A percentile compares a stretch with the other conserved stretches of the same genome.
Conservation (phyloP, 2,329 filamentous ascomycete species). For the Phoma sp. region DNA sequence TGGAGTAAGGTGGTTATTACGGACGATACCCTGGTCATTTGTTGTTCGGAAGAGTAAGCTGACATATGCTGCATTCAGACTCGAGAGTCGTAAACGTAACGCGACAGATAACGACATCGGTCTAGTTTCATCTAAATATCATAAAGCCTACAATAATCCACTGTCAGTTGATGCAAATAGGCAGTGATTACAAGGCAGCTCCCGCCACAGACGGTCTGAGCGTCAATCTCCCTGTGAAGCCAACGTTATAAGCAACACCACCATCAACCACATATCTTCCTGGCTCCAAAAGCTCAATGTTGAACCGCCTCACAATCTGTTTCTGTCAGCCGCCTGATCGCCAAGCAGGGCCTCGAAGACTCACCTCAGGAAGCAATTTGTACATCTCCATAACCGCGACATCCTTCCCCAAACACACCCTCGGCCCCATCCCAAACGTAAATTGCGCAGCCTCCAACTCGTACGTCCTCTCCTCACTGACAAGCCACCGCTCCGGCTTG, state of each 20-base stretch:
- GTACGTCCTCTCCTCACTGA: slow-evolving; percentile 28
- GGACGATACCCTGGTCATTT: too few species aligned
- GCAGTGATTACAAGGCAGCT: too few species aligned
- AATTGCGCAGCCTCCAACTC: slow-evolving; percentile 40
- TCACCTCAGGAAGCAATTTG: slow-evolving; percentile 44
- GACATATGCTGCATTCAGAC: too few species aligned
- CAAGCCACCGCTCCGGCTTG: slow-evolving; percentile 51
- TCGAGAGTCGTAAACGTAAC: too few species aligned
- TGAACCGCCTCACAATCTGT: slow-evolving; percentile 35
- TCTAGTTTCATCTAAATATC: too few species aligned
- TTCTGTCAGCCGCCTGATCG: neutral
- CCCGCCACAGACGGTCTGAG: neutral
- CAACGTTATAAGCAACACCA: slow-evolving; percentile 39
- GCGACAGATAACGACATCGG: too few species aligned
- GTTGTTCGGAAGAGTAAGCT: too few species aligned
- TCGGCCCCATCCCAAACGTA: slow-evolving; percentile 35
- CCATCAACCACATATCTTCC: slow-evolving; percentile 38
- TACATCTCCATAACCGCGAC: slow-evolving; percentile 39
- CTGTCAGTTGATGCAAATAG: too few species aligned
- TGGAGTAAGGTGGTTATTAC: neutral
- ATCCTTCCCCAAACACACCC: slow-evolving; percentile 42
- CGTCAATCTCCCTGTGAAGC: slow-evolving; percentile 15
- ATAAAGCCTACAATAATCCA: too few species aligned
- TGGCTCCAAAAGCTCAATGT: slow-evolving; percentile 32
- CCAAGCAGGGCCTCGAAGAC: neutral